Percentiles rank a stretch among this genome's conserved stretches.
Evolutionary conservation across 139 green algal genomes (phyloP).

Genomic region (Chlamydomonas schloesseri): DNA sequence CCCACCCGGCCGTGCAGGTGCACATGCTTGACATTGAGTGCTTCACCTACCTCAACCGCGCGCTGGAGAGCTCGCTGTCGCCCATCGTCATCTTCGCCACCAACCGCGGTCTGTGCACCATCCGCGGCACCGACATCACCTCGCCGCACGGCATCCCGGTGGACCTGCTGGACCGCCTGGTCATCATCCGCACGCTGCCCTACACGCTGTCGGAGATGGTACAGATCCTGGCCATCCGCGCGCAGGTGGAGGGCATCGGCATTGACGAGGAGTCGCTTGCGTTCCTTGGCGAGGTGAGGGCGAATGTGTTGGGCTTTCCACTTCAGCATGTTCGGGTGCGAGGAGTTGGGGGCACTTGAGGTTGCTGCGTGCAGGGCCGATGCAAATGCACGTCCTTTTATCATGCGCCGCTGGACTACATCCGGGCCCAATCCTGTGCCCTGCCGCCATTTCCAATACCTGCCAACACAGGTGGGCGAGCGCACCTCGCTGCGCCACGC

Average conservation of each 20-base stretch:
- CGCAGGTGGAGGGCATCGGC: conserved; percentile 92
- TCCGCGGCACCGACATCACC: conserved; percentile 90
- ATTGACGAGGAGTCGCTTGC: conserved; percentile 93
- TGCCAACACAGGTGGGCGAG: conserved; percentile 84
- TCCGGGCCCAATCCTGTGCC: too few species aligned
- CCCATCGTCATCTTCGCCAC: conserved; percentile 99
- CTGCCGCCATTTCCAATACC: too few species aligned
- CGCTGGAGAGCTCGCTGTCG: conserved; percentile 91
- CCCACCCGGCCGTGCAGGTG: conserved; percentile 38
- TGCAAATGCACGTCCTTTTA: too few species aligned
- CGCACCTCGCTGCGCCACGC: conserved; percentile 83
- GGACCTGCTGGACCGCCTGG: conserved; percentile 96
- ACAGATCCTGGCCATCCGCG: conserved; percentile 92
- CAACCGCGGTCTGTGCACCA: conserved; percentile 95
- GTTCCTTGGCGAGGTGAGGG: conserved; percentile 78
- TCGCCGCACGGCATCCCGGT: conserved; percentile 96
- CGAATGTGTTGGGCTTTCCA: too few species aligned
- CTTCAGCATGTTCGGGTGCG: too few species aligned
- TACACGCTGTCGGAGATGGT: conserved; percentile 93
- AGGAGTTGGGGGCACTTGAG: too few species aligned
- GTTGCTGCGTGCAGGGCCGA: too few species aligned
- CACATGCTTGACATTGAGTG: conserved; percentile 99
- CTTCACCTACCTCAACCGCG: conserved; percentile 98
- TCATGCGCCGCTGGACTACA: too few species aligned
- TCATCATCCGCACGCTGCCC: conserved; percentile 99